Evolutionary conservation across 768 basidiomycete species (phyloP).

Genomic region (Termitomyces sp.): DNA sequence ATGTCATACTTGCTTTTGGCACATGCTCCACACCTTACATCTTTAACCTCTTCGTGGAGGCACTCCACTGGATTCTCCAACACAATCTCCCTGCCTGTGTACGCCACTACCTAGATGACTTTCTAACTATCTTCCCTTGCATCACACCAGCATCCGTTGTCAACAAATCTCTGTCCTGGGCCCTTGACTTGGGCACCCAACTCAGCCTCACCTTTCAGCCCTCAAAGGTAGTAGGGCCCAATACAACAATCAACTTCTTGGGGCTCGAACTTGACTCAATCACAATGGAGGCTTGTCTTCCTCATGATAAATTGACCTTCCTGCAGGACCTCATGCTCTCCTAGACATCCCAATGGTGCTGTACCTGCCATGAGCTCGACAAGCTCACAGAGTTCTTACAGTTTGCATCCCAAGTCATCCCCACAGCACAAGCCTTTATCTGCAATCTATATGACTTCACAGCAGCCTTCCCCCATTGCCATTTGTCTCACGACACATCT

Average conservation of each 20-base stretch:
- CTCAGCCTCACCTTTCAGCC: neutral
- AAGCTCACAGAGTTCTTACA: too few species aligned
- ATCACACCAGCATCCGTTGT: neutral
- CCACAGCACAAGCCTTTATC: neutral
- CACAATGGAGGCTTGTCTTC: neutral
- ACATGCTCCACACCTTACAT: too few species aligned
- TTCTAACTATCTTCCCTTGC: neutral
- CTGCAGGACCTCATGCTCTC: neutral
- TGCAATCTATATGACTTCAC: neutral
- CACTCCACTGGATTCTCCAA: too few species aligned
- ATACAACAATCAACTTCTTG: neutral
- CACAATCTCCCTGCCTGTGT: too few species aligned
- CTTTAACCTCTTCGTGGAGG: too few species aligned
- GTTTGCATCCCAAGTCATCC: neutral
- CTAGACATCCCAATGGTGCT: neutral
- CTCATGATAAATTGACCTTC: neutral
- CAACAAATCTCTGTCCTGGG: neutral
- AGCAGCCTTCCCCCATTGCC: neutral
- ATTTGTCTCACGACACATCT: neutral
- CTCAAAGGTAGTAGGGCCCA: neutral
- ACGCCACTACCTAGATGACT: too few species aligned
- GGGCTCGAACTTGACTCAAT: neutral
- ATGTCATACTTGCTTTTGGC: too few species aligned
- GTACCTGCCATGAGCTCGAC: neutral
- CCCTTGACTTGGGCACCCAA: conserved; percentile 8